Conservation (phyloP, 257 asterid genomes). For the Nicotiana tabacum region DNA sequence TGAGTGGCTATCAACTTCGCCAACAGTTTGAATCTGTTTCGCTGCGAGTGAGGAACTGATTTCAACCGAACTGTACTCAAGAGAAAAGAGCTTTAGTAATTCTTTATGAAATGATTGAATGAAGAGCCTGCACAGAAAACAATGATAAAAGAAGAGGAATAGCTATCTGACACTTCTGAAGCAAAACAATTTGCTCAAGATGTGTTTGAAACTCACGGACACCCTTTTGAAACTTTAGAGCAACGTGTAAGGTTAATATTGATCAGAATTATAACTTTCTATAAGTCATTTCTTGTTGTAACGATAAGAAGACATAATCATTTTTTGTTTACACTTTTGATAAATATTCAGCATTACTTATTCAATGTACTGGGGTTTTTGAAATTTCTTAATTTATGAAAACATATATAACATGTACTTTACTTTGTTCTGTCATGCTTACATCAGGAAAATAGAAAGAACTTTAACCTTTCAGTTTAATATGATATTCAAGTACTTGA, state of each 20-base stretch:
- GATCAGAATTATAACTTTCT: too few species aligned
- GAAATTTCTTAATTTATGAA: background rate
- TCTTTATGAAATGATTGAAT: slow-evolving; percentile 10
- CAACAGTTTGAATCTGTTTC: slow-evolving; percentile 84
- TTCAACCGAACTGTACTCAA: slow-evolving; percentile 82
- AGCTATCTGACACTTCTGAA: background rate
- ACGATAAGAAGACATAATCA: background rate
- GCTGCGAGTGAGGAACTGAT: slow-evolving; percentile 90
- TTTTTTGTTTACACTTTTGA: background rate
- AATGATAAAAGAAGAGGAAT: background rate
- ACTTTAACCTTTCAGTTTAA: background rate
- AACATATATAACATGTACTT: background rate
- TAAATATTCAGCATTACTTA: background rate
- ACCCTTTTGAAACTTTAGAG: background rate
- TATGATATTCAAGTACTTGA: background rate
- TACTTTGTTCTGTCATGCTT: background rate
- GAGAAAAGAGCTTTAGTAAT: slow-evolving; percentile 15
- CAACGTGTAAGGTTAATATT: background rate
- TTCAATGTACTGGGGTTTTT: background rate
- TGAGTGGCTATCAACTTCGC: slow-evolving; percentile 67
- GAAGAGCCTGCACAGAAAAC: background rate
- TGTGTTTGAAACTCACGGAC: background rate
- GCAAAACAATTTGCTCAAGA: background rate
- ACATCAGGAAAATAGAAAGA: background rate
- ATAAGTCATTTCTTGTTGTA: background rate